Percentiles rank a stretch among this genome's conserved stretches.
Conservation (phyloP, 2,329 filamentous ascomycete genomes). For the Botrytis sinoallii region DNA sequence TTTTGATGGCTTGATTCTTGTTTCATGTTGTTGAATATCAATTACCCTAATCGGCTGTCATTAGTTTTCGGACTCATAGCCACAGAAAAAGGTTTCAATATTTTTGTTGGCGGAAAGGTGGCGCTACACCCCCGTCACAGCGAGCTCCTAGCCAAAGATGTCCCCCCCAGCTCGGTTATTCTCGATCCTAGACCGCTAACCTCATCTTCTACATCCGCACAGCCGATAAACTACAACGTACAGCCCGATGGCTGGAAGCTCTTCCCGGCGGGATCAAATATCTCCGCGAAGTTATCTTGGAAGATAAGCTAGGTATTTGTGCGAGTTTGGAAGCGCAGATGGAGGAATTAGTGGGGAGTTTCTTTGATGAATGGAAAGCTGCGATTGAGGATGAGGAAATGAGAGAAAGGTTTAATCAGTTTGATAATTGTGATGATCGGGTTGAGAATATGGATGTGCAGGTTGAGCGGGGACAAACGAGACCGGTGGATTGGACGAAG, state of each 20-base stretch:
- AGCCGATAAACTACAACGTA: constrained; percentile 84
- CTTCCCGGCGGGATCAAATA: constrained; percentile 83
- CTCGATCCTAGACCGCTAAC: constrained; percentile 82
- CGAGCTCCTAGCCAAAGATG: constrained; percentile 81
- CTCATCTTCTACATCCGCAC: constrained; percentile 93
- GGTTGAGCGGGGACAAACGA: constrained; percentile 63
- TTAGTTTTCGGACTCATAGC: constrained; percentile 86
- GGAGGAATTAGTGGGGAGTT: constrained; percentile 77
- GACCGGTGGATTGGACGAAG: constrained; percentile 76
- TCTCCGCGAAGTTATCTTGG: constrained; percentile 74
- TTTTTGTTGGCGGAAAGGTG: constrained; percentile 90
- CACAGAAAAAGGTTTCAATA: constrained; percentile 89
- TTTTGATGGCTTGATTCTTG: background rate
- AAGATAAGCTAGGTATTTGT: constrained; percentile 83
- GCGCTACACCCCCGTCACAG: constrained; percentile 81
- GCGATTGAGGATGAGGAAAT: constrained; percentile 68
- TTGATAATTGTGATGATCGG: constrained; percentile 75
- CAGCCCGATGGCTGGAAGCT: constrained; percentile 81
- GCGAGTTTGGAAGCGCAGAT: constrained; percentile 84
- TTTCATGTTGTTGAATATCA: background rate
- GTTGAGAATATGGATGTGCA: constrained; percentile 68
- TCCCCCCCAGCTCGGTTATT: constrained; percentile 81
- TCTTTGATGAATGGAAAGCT: constrained; percentile 91
- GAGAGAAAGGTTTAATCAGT: constrained; percentile 72
- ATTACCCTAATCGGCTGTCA: constrained; percentile 9